Evolutionary conservation across 345 rosid genomes (phyloP).

Genomic region (Nasturtium officinale): DNA sequence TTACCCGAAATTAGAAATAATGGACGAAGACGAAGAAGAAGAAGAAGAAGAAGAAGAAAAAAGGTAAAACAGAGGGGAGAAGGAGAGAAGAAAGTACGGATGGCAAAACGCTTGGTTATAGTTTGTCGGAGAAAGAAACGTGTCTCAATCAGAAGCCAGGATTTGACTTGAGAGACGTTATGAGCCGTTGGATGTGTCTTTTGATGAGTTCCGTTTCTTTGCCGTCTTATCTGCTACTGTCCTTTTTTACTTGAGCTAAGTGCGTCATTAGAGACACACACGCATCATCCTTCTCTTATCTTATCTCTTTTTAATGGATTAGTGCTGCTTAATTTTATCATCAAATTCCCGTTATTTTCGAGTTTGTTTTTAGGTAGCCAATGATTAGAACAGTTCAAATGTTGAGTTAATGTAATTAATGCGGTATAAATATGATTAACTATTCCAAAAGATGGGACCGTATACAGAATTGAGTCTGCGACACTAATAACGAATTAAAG

Average conservation of each 20-base stretch:
- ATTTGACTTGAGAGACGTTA: conserved; percentile 14
- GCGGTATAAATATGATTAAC: background rate
- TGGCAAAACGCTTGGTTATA: conserved; percentile 39
- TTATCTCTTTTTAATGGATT: background rate
- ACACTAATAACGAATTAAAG: background rate
- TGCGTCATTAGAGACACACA: conserved; percentile 14
- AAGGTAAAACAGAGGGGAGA: conserved; percentile 1
- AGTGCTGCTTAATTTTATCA: background rate
- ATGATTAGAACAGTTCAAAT: background rate
- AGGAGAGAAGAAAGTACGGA: conserved; percentile 30
- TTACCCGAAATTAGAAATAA: background rate
- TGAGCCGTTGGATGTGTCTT: conserved; percentile 41
- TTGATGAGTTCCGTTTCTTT: conserved; percentile 25
- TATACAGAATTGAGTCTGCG: background rate
- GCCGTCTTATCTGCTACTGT: conserved; percentile 32
- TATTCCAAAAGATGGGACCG: background rate
- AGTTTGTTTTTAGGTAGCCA: background rate
- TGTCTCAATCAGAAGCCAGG: conserved; percentile 33
- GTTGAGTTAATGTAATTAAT: background rate
- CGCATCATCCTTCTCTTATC: conserved; percentile 15
- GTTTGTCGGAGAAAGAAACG: conserved; percentile 41
- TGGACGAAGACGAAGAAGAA: conserved; percentile 5
- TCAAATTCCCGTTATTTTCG: background rate
- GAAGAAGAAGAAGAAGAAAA: background rate
- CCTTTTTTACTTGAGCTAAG: background rate